phyloP scores from a whole-genome alignment of 176 grass and related monocot genomes.

The Triticum dicoccoides region DNA sequence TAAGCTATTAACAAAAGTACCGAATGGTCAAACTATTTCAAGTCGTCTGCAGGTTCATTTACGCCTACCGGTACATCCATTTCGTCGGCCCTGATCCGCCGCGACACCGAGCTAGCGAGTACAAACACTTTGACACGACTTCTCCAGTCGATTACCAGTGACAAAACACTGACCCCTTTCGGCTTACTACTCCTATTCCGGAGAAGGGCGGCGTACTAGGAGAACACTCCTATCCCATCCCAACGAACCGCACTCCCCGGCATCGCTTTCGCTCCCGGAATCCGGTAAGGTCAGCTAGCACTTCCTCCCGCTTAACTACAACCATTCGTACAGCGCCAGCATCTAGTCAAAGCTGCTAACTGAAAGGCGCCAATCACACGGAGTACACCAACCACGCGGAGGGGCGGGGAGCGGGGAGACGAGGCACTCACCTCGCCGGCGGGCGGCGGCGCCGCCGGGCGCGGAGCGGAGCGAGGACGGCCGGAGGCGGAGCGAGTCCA shows the following conservation, averaged over 20 bases:
- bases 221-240: neutral
- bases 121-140: neutral
- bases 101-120: neutral
- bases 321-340: neutral
- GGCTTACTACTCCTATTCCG: neutral
- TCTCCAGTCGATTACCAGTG: neutral
- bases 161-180: neutral
- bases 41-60: neutral
- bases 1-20: neutral
- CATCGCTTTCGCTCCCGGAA: neutral
- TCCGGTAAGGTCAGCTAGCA: neutral
- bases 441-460: neutral
- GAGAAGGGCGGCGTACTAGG: neutral
- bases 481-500: conserved; percentile 46
- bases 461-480: conserved; percentile 36
- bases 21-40: neutral
- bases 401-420: neutral
- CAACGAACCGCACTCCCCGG: neutral
- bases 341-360: neutral
- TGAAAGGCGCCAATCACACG: neutral
- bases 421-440: conserved; percentile 29
- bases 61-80: neutral
- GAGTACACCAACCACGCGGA: neutral
- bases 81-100: neutral
- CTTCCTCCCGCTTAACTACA: neutral